Base-by-base conservation (phyloP, 2,329 filamentous ascomycete genomes). In the Sarocladium strictum region DNA sequence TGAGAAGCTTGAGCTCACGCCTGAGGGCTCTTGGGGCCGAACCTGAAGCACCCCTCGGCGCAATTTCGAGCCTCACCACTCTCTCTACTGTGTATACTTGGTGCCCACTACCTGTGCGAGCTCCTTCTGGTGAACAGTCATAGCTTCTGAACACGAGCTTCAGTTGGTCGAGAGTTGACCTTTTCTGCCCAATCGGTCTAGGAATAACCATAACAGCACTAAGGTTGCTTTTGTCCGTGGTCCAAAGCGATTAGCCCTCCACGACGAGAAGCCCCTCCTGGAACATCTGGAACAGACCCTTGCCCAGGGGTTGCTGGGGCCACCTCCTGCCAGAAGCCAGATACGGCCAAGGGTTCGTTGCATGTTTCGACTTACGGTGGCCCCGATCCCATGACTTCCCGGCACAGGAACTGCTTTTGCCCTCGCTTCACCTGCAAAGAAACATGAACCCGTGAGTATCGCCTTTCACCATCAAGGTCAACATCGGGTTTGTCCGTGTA, bases 351-450 rank as follows among this genome's bases (percentile, higher is more conserved):
- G 9, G 12, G 43, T 12, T 15, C 43, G 21, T 7, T 11, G 21
- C 23, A 40, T 40, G 50, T 53, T 53, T 53, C 50, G 50, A 53
- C 15, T 53, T 53, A 27, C 50, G 50, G 50, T 53, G 50, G 19
- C 17, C 47, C 23, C 32, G n/a, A 7, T 49, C 11, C 29, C 26
- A 21, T 11, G 9, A 6, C 29, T 51, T 11, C 19, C 21, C 50
- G 50, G 50, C 27, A 11, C 19, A 53, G 26, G n/a, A 6, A 38
- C 50, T 21, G n/a, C 32, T 53, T 53, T 40, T 11, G 33, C 38
- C 27, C 40, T 35, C 47, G n/a, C 27, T 32, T 12, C 29, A 5
- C 7, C 27, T 29, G 17, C 33, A 51, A 14, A 51, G 21, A 29
- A 51, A 51, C 11, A 27, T 6, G 12, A 5, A 35, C 27, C 29